Evolutionary conservation across 345 rosid genomes (phyloP).

Genomic region (Rhizophora mangle): DNA sequence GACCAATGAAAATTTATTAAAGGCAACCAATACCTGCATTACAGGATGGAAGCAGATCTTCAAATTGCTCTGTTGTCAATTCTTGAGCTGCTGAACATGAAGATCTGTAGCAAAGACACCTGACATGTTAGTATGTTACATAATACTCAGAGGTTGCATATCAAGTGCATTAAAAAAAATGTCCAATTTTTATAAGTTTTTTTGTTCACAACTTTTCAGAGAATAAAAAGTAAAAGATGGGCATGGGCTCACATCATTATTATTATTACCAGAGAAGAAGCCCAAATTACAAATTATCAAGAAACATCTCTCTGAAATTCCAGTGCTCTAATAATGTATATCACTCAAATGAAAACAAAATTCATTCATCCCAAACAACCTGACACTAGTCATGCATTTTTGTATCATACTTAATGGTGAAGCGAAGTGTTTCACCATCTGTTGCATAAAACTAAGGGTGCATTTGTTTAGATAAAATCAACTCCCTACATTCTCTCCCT

Average conservation of each 20-base stretch:
- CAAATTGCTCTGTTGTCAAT: conserved; percentile 50
- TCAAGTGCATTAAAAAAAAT: background rate
- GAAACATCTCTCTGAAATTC: background rate
- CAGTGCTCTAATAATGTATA: background rate
- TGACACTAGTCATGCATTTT: background rate
- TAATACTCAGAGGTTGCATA: background rate
- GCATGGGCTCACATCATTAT: background rate
- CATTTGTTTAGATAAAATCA: too few species aligned
- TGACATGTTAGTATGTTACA: background rate
- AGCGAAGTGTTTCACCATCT: too few species aligned
- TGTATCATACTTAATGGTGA: background rate
- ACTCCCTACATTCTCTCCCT: too few species aligned
- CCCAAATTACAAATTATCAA: background rate
- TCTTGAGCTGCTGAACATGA: conserved; percentile 55
- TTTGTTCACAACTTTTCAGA: background rate
- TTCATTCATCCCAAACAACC: background rate
- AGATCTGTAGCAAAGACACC: conserved; percentile 42
- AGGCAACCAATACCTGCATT: conserved; percentile 43
- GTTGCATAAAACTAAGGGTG: too few species aligned
- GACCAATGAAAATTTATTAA: background rate
- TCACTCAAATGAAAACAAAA: background rate
- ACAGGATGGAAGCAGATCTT: conserved; percentile 47
- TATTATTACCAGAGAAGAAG: background rate
- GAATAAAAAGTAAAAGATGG: background rate
- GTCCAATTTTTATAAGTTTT: background rate